Percentiles rank a stretch among this genome's conserved stretches.
Evolutionary conservation across 345 rosid species (phyloP).

Genomic region (Sonneratia alba): DNA sequence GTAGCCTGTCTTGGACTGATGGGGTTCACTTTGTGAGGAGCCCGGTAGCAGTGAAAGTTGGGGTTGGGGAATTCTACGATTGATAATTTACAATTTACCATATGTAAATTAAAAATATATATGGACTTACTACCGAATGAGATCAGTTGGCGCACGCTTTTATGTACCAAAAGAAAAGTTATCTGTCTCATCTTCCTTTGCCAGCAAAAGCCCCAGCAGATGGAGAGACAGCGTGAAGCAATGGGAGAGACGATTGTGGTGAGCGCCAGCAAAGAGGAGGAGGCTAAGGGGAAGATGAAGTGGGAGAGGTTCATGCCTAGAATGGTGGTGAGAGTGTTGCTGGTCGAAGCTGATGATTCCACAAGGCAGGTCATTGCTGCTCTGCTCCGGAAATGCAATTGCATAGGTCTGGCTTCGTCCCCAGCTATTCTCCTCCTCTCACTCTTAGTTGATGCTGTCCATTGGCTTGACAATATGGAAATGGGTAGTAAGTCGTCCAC

Average conservation of each 20-base stretch:
- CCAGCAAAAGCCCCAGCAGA: background rate
- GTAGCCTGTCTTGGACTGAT: constrained; percentile 27
- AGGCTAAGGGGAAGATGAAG: constrained; percentile 19
- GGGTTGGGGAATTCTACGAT: constrained; percentile 3
- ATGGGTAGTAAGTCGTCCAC: no score
- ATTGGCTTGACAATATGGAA: no score
- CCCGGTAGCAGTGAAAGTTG: background rate
- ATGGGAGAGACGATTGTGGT: constrained; percentile 30
- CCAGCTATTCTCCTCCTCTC: background rate
- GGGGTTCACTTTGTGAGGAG: constrained; percentile 22
- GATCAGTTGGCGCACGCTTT: background rate
- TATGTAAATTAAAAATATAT: background rate
- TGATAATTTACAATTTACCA: background rate
- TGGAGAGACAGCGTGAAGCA: background rate
- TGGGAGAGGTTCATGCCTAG: constrained; percentile 68
- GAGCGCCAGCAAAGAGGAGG: constrained; percentile 21
- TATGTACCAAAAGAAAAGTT: background rate
- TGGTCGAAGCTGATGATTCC: constrained; percentile 90
- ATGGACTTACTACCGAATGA: no score
- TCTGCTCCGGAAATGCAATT: constrained; percentile 78
- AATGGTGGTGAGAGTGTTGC: constrained; percentile 57
- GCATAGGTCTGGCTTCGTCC: constrained; percentile 46
- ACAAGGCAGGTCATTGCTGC: constrained; percentile 82
- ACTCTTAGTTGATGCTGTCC: no score
- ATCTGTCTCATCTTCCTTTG: no score